Percentiles rank a stretch among this genome's conserved stretches.
Evolutionary conservation across 805 yeast species (phyloP).

Genomic region (Hanseniaspora lindneri): DNA sequence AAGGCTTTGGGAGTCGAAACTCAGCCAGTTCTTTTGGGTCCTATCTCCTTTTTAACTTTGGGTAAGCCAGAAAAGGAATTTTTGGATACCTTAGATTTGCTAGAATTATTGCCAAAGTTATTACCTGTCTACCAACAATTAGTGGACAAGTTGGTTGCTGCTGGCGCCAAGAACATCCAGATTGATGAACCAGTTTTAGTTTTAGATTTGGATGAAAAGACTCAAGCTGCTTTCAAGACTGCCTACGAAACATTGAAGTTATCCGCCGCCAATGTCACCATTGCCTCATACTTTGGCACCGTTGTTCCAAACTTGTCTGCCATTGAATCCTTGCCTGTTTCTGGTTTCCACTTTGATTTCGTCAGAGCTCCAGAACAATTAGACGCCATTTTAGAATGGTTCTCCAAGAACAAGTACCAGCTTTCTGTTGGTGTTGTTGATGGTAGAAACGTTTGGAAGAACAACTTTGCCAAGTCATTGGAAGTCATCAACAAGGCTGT

Average conservation of each 20-base stretch:
- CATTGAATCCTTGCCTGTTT: conserved; percentile 79
- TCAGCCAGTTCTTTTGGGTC: conserved; percentile 95
- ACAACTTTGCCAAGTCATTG: conserved; percentile 81
- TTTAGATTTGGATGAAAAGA: conserved; percentile 75
- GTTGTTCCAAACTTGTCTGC: conserved; percentile 92
- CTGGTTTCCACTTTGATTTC: conserved; percentile 93
- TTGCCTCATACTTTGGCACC: conserved; percentile 96
- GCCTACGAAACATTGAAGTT: conserved; percentile 54
- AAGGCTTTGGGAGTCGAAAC: conserved; percentile 91
- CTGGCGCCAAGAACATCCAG: conserved; percentile 93
- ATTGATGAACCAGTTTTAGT: conserved; percentile 96
- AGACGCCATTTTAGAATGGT: conserved; percentile 59
- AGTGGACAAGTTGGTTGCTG: conserved; percentile 73
- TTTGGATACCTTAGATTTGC: conserved; percentile 75
- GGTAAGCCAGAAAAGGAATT: conserved; percentile 99
- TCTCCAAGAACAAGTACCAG: conserved; percentile 47
- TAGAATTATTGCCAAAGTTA: conserved; percentile 74
- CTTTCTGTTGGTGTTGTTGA: conserved; percentile 95
- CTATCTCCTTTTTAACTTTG: conserved; percentile 83
- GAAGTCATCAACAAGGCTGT: conserved; percentile 71
- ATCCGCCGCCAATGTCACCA: conserved; percentile 43
- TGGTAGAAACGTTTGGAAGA: conserved; percentile 99
- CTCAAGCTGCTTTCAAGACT: conserved; percentile 74
- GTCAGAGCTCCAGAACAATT: conserved; percentile 95
- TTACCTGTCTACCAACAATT: conserved; percentile 88